Conservation (phyloP, 257 asterid species). For the Solanum dulcamara region DNA sequence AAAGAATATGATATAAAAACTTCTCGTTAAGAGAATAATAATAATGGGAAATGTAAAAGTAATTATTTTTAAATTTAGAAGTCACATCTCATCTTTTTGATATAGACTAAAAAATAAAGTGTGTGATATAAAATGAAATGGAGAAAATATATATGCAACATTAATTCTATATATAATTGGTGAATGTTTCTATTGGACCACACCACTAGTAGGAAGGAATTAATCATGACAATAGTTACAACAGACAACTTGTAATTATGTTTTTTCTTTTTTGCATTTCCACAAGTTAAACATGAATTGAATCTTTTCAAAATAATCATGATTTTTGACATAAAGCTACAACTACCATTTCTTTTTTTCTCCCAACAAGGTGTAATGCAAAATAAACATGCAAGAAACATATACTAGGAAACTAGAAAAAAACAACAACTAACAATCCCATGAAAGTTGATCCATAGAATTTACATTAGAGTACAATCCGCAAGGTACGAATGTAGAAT, state of each 20-base stretch:
- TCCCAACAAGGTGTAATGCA: background rate
- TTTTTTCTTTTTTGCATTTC: background rate
- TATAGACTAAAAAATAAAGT: rapidly evolving
- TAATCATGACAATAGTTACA: background rate
- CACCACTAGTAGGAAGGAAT: background rate
- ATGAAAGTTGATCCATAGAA: constrained; percentile 53
- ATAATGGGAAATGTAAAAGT: background rate
- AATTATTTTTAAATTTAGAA: background rate
- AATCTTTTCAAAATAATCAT: background rate
- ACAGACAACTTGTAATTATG: background rate
- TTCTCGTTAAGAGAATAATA: background rate
- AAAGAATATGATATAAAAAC: background rate
- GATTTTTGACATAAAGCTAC: background rate
- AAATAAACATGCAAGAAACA: background rate
- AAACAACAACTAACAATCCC: constrained; percentile 31
- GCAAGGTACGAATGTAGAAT: constrained; percentile 35
- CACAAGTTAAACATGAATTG: background rate
- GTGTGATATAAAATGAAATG: background rate
- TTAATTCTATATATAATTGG: background rate
- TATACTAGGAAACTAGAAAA: background rate
- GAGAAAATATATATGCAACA: background rate
- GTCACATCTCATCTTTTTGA: background rate
- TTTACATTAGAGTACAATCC: constrained; percentile 24
- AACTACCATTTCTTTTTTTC: background rate
- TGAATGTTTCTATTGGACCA: background rate